Base-by-base conservation (phyloP, 2,329 filamentous ascomycete genomes). In the Niveomyces coronatus region DNA sequence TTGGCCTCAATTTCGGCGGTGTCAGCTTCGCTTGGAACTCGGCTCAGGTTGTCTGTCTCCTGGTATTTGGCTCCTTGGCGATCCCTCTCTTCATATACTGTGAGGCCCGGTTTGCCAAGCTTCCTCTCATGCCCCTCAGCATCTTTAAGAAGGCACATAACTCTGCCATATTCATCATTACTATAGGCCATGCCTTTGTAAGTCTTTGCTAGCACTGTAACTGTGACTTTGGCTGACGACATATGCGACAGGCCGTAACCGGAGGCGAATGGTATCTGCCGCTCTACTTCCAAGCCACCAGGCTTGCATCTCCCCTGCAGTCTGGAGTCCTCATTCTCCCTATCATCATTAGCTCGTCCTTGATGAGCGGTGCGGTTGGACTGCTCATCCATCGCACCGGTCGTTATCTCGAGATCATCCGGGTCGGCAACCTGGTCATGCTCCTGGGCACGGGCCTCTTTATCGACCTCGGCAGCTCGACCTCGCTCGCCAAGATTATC, bases 1-100 rank as follows among this genome's bases (percentile, higher is more conserved):
- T 85, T 11, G 81, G 78, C 3, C 67, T 87, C 16, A 75, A 84
- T 46, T 76, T 80, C 37, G 82, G 82, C 10, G 82, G 81, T 14
- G 68, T 75, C 16, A 64, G 65, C 2, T 62, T 70, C 39, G 74
- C 78, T 0, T 83, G 79, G 79, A 54, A 57, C 42, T 81, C 76
- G 0, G 61, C 74, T 0, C 69, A 65, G 2, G 74, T 83, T 11
- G 58, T 83, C 33, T 77, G 74, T 50, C 64, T 82, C 22, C 58
- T 83, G 40, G 60, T 81, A 34, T 76, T 81, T 48, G 76, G 76
- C 26, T 45, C 63, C 27, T 45, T 71, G 9, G 62, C 68, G 2
- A 59, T 71, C 4, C 54, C 43, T 9, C 29, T 71, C 13, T 71
- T 85, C 49, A 52, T 82, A 29, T 57, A 76, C 44, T 72, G 73